Base-by-base conservation (phyloP, 2,329 filamentous ascomycete species). In the Penicillium verrucosum region DNA sequence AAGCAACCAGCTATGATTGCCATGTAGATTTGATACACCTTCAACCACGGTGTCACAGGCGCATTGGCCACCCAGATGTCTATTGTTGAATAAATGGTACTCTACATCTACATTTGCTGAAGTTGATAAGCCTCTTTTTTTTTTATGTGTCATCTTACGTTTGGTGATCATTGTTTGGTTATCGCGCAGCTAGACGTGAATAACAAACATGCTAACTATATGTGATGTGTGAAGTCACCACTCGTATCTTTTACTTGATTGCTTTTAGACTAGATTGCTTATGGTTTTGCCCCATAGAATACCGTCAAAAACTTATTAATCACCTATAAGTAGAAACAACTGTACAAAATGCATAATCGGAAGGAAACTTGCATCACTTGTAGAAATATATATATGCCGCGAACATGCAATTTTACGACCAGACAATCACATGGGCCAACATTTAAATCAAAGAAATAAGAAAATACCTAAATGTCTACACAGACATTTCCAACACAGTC, bases 41-140 rank as follows among this genome's bases (percentile, higher is more conserved):
- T 37, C 52, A 55, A 46, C 52, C 52, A 30, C 45, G 30, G 52
- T 55, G 30, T 51, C 21, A 55, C 52, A 55, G 25, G 38, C n/a
- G 45, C 46, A 50, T 32, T 55, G 38, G 30, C 45, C 46, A 37
- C 40, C 36, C 11, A 10, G 12, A 37, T 23, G 1, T 43, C 9
- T 16, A n/a, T 30, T 30, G 8, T 44, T 51, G 14, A 12, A 16
- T 43, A 37, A 14, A 10, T 8, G 5, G 6, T n/a, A 18, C 23
- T 36, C 37, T n/a, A 12, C 11, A 37, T 12, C n/a, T 37, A 12
- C 16, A 6, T 16, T 37, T 32, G 1, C 25, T 32, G 1, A 23
- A 7, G 4, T 10, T 6, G 9, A 16, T 25, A 9, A 8, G 14
- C 12, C 5, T 36, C 3, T 25, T 3, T 25, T 47, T 25, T 3